phyloP scores from a whole-genome alignment of 495 filamentous ascomycete genomes.

The Neurospora cerealis region DNA sequence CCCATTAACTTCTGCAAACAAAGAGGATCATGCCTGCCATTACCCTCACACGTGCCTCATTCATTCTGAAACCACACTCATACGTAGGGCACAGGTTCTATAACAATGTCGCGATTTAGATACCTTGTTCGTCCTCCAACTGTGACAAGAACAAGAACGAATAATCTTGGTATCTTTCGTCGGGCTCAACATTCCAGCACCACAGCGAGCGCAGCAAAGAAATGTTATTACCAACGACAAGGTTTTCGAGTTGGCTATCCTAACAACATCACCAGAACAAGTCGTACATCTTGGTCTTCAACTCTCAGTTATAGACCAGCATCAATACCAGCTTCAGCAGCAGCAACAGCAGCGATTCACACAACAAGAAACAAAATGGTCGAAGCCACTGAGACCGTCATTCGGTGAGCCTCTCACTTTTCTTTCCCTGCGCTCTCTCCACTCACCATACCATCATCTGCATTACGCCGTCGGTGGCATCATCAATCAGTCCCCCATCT shows the following conservation, averaged over 20 bases:
- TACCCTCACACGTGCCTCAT: too few species aligned
- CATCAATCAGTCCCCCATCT: too few species aligned
- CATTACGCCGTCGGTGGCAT: background rate
- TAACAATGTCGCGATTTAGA: background rate
- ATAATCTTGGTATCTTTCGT: background rate
- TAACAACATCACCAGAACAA: background rate
- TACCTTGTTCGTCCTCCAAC: background rate
- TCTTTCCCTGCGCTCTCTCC: background rate
- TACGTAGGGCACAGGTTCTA: background rate
- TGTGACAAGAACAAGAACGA: background rate
- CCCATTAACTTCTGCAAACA: background rate
- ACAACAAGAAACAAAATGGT: constrained; percentile 1
- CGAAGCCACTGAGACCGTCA: constrained; percentile 4
- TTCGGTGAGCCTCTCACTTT: background rate
- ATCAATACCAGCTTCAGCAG: background rate
- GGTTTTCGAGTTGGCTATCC: too few species aligned
- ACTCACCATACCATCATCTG: background rate
- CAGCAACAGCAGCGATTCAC: background rate
- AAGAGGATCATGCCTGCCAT: background rate
- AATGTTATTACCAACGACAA: background rate
- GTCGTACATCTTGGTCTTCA: background rate
- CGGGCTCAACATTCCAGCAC: background rate
- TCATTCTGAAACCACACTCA: background rate
- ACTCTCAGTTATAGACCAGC: background rate
- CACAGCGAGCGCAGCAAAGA: background rate